Conservation (phyloP, 805 yeast genomes). For the Candida maris region DNA sequence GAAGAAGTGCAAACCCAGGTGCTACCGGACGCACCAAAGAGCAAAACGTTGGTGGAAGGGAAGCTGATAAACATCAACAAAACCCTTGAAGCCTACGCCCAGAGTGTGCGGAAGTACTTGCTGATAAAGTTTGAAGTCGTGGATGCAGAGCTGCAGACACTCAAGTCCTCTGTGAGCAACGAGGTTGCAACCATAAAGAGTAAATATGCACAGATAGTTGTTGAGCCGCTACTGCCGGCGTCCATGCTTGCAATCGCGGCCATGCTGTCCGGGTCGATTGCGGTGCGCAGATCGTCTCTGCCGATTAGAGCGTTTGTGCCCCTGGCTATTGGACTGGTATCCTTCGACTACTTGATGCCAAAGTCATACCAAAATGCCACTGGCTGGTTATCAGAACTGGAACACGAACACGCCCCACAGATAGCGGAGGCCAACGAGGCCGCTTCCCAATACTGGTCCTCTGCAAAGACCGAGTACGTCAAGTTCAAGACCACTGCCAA, state of each 20-base stretch:
- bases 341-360: slow-evolving; percentile 49
- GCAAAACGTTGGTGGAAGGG: slow-evolving; percentile 44
- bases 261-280: slow-evolving; percentile 53
- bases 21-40: slow-evolving; percentile 28
- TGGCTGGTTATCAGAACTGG: slow-evolving; percentile 25
- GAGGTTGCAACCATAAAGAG: slow-evolving; percentile 34
- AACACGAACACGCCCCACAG: slow-evolving; percentile 37
- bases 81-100: slow-evolving; percentile 41
- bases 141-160: slow-evolving; percentile 45
- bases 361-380: slow-evolving; percentile 37
- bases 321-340: slow-evolving; percentile 42
- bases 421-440: slow-evolving; percentile 24
- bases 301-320: slow-evolving; percentile 53
- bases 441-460: background rate
- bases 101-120: slow-evolving; percentile 36
- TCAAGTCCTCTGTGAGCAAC: slow-evolving; percentile 43
- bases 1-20: slow-evolving; percentile 37
- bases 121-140: slow-evolving; percentile 35
- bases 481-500: slow-evolving; percentile 3
- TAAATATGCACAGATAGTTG: slow-evolving; percentile 35
- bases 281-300: slow-evolving; percentile 44
- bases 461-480: slow-evolving; percentile 3
- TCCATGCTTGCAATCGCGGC: slow-evolving; percentile 52
- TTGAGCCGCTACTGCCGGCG: slow-evolving; percentile 55
- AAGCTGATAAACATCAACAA: slow-evolving; percentile 53